phyloP scores from a whole-genome alignment of 805 yeast genomes.

The fission yeast (Schizosaccharomyces pombe) region ASM294v3 CU329670.1:1412501-1413000 shows the following conservation, averaged over 20 bases:
- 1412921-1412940: slow-evolving; percentile 90
- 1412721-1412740: slow-evolving; percentile 80
- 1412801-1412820: not conserved
- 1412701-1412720: slow-evolving; percentile 50
- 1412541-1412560: slow-evolving; percentile 53
- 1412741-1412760: slow-evolving; percentile 82
- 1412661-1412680: slow-evolving; percentile 26
- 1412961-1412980: slow-evolving; percentile 68
- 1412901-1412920: slow-evolving; percentile 91
- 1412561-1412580: slow-evolving; percentile 79
- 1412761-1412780: slow-evolving; percentile 42
- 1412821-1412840: not conserved
- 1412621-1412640: slow-evolving; percentile 33
- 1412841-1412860: slow-evolving; percentile 22
- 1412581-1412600: slow-evolving; percentile 69
- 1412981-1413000: slow-evolving; percentile 83
- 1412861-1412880: slow-evolving; percentile 88
- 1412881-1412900: slow-evolving; percentile 83
- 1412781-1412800: slow-evolving; percentile 32
- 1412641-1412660: slow-evolving; percentile 49
- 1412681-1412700: slow-evolving; percentile 36
- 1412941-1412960: slow-evolving; percentile 81
- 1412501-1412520: slow-evolving; percentile 79
- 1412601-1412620: slow-evolving; percentile 28
- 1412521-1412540: slow-evolving; percentile 43